Percentiles rank a stretch among this genome's conserved stretches.
Evolutionary conservation across 192 early-diverging fungal genomes (phyloP).

Genomic region (Helicostylum pulchrum): DNA sequence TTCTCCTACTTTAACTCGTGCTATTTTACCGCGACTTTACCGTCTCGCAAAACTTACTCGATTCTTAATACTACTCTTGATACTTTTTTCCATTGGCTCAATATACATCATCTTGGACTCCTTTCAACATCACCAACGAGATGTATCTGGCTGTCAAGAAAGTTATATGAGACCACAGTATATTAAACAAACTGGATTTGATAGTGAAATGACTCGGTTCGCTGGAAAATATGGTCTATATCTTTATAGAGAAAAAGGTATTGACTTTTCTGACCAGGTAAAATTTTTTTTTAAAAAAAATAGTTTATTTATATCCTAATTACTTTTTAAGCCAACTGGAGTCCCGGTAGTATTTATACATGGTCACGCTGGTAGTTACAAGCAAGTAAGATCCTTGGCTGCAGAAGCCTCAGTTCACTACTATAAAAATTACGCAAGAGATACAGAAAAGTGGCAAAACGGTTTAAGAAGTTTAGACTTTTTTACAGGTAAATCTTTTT

Average conservation of each 20-base stretch:
- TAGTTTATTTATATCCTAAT: background rate
- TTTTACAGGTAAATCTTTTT: conserved; percentile 46
- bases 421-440: conserved; percentile 40
- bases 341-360: conserved; percentile 92
- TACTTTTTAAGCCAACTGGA: conserved; percentile 49
- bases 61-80: conserved; percentile 12
- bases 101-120: conserved; percentile 52
- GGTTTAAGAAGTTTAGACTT: conserved; percentile 48
- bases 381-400: conserved; percentile 85
- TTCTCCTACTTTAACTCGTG: background rate
- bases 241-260: conserved; percentile 69
- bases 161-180: conserved; percentile 55
- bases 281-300: conserved; percentile 3
- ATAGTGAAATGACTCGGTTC: conserved; percentile 52
- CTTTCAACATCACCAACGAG: conserved; percentile 62
- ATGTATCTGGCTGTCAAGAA: conserved; percentile 50
- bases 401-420: conserved; percentile 62
- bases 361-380: conserved; percentile 91
- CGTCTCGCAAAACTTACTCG: conserved; percentile 4
- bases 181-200: conserved; percentile 47
- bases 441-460: conserved; percentile 18
- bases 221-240: conserved; percentile 75
- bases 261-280: conserved; percentile 44
- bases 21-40: conserved; percentile 10
- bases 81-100: conserved; percentile 20